Evolutionary conservation across 2,329 filamentous ascomycete species (phyloP).

Genomic region (Pseudogymnoascus sp.): DNA sequence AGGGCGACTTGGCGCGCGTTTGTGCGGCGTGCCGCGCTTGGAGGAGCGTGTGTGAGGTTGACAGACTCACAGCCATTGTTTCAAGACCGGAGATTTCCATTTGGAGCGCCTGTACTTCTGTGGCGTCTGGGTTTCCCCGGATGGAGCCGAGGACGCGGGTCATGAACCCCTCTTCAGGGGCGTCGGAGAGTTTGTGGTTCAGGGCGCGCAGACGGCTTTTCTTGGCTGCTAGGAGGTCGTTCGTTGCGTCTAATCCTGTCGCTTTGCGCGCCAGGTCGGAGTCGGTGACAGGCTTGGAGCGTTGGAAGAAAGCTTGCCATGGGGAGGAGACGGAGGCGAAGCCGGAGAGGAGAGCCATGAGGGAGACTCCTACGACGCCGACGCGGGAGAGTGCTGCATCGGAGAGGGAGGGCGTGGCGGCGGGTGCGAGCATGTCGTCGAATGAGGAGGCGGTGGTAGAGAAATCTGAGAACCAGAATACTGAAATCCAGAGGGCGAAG

Average conservation of each 20-base stretch:
- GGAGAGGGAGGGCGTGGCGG: conserved; percentile 30
- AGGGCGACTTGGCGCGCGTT: conserved; percentile 56
- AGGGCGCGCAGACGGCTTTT: conserved; percentile 63
- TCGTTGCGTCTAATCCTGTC: conserved; percentile 68
- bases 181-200: conserved; percentile 53
- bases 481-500: conserved; percentile 61
- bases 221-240: conserved; percentile 72
- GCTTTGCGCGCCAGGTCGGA: conserved; percentile 70
- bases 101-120: conserved; percentile 55
- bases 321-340: conserved; percentile 83
- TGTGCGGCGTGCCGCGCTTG: conserved; percentile 57
- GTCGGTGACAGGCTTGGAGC: conserved; percentile 60
- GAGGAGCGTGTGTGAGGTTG: conserved; percentile 56
- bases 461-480: conserved; percentile 65
- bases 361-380: conserved; percentile 74
- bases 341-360: conserved; percentile 83
- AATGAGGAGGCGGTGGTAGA: conserved; percentile 9
- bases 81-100: conserved; percentile 74
- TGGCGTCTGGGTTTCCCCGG: conserved; percentile 52
- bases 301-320: conserved; percentile 73
- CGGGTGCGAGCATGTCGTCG: conserved; percentile 16
- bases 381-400: conserved; percentile 58
- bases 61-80: conserved; percentile 68
- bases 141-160: conserved; percentile 68
- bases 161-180: conserved; percentile 50